Evolutionary conservation across 1,139 yeast genomes (phyloP), one percentile per base, ranked within the genome.

Genomic region (Yamadazyma diospyri): DNA sequence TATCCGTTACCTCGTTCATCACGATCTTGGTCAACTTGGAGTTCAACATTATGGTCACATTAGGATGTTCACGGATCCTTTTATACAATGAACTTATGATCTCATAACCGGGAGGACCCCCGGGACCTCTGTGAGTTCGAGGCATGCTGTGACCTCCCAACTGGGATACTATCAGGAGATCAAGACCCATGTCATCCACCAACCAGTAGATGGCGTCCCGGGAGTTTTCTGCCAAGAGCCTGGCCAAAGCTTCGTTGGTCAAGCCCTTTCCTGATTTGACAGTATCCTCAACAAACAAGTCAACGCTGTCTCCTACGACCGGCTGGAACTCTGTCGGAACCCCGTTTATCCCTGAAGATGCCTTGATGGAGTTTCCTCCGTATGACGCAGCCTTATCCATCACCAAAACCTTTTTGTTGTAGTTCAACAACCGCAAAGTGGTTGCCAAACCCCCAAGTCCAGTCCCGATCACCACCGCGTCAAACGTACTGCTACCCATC

Each of bases 291-390:
- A 41, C 40, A 33, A 63, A 63, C 2, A 36, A 23, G 2, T 48
- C 51, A 4, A 50, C 43, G 4, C 58, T 43, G 38, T 64, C 69
- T 2, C 45, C 43, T 16, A 25, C 30, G 1, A 40, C 40, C 2
- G 42, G 41, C 33, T 63, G 68, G 38, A 34, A 59, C 22, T 37
- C 40, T 0, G 69, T 61, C 4, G 63, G 64, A 2, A 48, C 64
- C 0, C 68, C 69, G 42, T 63, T 64, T 23, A 64, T 64, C 1
- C 70, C 70, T 0, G 68, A 61, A 4, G 68, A 60, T 1, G 70
- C 70, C 38, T 59, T 61, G 27, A 54, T 51, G 12, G 68, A 62
- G 41, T 62, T 64, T 4, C 70, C 70, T 4, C 70, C 70, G 26
- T 59, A 37, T 19, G 37, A 45, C 16, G 42, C 47, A 1, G 61